Evolutionary conservation across 768 basidiomycete species (phyloP).

Genomic region (Scleroderma bovista): DNA sequence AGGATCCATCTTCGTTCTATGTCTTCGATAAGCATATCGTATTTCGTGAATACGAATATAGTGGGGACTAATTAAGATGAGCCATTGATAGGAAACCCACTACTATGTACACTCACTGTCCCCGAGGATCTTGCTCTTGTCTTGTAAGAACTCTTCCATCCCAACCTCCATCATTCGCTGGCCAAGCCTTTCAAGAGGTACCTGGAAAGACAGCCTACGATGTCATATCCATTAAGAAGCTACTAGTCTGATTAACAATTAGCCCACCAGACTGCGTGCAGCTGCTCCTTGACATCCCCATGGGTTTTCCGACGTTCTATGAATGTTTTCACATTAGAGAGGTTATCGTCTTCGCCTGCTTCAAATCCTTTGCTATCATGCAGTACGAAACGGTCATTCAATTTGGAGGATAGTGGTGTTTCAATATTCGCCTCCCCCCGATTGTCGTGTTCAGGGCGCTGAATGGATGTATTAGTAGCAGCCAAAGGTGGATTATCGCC

Average conservation of each 20-base stretch:
- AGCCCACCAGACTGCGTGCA: not conserved
- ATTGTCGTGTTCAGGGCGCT: not conserved
- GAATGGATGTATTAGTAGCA: not conserved
- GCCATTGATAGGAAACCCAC: not conserved
- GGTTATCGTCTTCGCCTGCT: not conserved
- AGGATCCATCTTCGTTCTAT: not conserved
- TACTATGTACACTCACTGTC: not conserved
- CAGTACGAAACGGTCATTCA: not conserved
- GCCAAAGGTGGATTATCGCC: not conserved
- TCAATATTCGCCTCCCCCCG: not conserved
- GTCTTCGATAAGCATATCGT: not conserved
- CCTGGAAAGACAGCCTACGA: not conserved
- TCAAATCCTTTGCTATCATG: not conserved
- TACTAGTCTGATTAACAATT: not conserved
- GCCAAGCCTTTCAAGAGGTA: not conserved
- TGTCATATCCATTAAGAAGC: not conserved
- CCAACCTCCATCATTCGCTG: not conserved
- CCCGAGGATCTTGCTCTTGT: not conserved
- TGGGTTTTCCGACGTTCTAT: not conserved
- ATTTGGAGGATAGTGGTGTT: not conserved
- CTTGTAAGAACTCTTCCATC: not conserved
- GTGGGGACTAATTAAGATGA: not conserved
- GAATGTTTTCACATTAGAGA: not conserved
- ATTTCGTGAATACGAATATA: not conserved
- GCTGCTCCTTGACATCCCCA: not conserved